Base-by-base conservation (phyloP, 345 rosid genomes). In the Hirschfeldia incana region DNA sequence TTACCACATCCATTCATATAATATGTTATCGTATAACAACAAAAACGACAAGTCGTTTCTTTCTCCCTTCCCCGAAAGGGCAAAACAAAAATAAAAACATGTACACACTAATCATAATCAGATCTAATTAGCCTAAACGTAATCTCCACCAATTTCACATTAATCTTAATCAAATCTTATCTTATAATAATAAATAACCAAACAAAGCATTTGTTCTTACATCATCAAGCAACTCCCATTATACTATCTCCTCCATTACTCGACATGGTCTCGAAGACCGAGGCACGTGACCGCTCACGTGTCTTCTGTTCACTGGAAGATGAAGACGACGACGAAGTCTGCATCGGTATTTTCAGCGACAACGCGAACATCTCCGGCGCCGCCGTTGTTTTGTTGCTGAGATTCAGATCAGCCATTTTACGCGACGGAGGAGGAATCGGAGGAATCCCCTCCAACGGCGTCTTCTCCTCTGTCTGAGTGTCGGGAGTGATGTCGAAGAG, bases 401-500 rank as follows among this genome's bases (percentile, higher is more conserved):
- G 70, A 69, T 90, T 88, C 28, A 92, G 85, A 67, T 81, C 88
- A 64, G 93, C 94, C 91, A 94, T 78, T 69, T 84, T 90, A 29
- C 90, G 78, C 16, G 96, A 87, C 21, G 94, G 93, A 53, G 91
- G 87, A 67, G 91, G 87, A 67, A 83, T 72, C 8, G 92, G 91
- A 71, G 75, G 79, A 9, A 85, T 74, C 65, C 73, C 79, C 60
- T 16, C 72, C 58, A 76, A 29, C 16, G 74, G 76, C 17, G 81
- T 66, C 37, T 33, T 74, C 65, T 75, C 79, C 64, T 75, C 75
- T 8, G 34, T 46, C 4, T 46, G 53, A 46, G 7, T 13, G 57
- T 88, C 88, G 8, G 93, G 84, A 55, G 89, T 87, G 81, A 91
- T 89, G 34, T 91, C 97, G 44, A 91, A 91, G 71, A 91, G 83